Conservation (phyloP, 1,284 basidiomycete genomes). For the Cryptococcus deneoformans region DNA sequence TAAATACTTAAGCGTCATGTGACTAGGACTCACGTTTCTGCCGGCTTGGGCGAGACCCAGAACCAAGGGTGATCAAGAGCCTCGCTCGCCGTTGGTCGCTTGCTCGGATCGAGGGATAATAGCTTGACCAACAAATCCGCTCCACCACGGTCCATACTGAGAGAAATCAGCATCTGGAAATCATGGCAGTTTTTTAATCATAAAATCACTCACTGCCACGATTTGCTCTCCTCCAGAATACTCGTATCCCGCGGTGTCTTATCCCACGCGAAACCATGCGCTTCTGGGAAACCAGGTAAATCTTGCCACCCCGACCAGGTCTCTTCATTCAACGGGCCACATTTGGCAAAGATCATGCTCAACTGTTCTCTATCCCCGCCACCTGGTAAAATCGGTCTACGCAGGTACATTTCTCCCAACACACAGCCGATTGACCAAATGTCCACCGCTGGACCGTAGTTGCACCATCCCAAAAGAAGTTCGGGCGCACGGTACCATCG, state of each 20-base stretch:
- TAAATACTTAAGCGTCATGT: constrained; percentile 30
- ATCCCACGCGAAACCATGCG: constrained; percentile 38
- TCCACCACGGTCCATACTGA: constrained; percentile 36
- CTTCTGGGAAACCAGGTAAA: constrained; percentile 76
- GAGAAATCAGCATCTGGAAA: no score
- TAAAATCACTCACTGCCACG: constrained; percentile 31
- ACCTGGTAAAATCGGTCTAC: constrained; percentile 83
- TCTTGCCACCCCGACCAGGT: constrained; percentile 72
- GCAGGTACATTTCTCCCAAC: constrained; percentile 91
- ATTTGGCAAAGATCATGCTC: constrained; percentile 83
- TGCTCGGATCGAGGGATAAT: constrained; percentile 55
- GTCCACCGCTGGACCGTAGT: constrained; percentile 92
- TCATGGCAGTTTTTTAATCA: no score
- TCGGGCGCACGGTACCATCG: constrained; percentile 98
- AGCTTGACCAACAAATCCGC: constrained; percentile 52
- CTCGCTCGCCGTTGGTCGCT: constrained; percentile 54
- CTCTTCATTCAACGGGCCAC: constrained; percentile 76
- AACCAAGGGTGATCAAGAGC: constrained; percentile 55
- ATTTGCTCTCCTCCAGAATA: constrained; percentile 21
- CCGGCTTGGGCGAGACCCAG: constrained; percentile 79
- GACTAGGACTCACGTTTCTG: constrained; percentile 67
- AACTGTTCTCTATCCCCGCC: constrained; percentile 86
- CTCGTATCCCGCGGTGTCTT: constrained; percentile 21
- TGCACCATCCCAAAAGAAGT: constrained; percentile 79
- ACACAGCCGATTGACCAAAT: constrained; percentile 99